A percentile compares a stretch with the other conserved stretches of the same genome.
Conservation (phyloP, 2,329 filamentous ascomycete species). For the Aspergillus pseudonomiae region DNA sequence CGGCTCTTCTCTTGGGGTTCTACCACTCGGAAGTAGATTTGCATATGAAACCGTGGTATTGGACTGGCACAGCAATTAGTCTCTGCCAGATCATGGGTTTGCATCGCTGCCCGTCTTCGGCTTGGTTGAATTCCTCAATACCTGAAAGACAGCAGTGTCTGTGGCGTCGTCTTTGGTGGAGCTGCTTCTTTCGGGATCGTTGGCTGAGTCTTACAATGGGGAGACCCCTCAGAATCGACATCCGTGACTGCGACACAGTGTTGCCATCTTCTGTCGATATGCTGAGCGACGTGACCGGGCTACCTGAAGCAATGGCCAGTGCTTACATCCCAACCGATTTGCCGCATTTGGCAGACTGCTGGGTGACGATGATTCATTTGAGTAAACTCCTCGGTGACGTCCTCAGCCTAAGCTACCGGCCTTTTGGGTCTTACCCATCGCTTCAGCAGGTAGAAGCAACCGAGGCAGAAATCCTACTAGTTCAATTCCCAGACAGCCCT, state of each 20-base stretch:
- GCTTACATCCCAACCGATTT: constrained; percentile 27
- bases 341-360: constrained; percentile 24
- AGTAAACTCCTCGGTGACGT: constrained; percentile 29
- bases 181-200: constrained; percentile 44
- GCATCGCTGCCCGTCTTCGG: constrained; percentile 35
- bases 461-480: constrained; percentile 24
- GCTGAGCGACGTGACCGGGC: constrained; percentile 24
- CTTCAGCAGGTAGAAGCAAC: constrained; percentile 25
- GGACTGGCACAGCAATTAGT: constrained; percentile 49
- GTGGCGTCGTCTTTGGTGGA: constrained; percentile 48
- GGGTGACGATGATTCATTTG: constrained; percentile 32
- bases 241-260: constrained; percentile 41
- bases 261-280: constrained; percentile 34
- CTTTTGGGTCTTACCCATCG: constrained; percentile 19
- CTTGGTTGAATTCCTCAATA: constrained; percentile 23
- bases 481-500: constrained; percentile 21
- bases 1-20: constrained; percentile 47
- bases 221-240: constrained; percentile 44
- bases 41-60: constrained; percentile 49
- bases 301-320: constrained; percentile 13
- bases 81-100: constrained; percentile 49
- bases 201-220: constrained; percentile 46
- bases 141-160: constrained; percentile 27
- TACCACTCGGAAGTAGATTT: constrained; percentile 49
- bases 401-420: constrained; percentile 30